Evolutionary conservation across 331 rosid genomes (phyloP).

Genomic region (Quercus tomentella): DNA sequence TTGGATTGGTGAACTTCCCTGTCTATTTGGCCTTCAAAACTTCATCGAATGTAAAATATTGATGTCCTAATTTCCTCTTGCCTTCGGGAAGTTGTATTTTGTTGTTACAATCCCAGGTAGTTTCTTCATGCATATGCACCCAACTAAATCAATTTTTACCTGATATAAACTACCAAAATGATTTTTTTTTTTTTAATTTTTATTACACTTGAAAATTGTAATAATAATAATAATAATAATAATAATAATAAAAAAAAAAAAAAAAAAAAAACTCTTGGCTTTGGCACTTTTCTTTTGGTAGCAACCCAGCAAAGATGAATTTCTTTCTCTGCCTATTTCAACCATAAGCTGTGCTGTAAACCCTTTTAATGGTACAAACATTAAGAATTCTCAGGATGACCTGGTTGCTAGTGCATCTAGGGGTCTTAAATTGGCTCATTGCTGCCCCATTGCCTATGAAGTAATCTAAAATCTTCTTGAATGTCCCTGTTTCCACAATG

Average conservation of each 20-base stretch:
- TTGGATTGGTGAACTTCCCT: no score
- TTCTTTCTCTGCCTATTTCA: background rate
- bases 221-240: no score
- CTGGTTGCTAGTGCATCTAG: slow-evolving; percentile 73
- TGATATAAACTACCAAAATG: no score
- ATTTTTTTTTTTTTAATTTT: background rate
- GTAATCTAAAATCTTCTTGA: slow-evolving; percentile 67
- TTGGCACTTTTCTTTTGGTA: background rate
- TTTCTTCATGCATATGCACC: background rate
- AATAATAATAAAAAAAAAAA: no score
- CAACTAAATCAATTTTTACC: background rate
- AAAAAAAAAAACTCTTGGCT: background rate
- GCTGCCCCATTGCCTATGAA: slow-evolving; percentile 69
- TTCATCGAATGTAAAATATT: no score
- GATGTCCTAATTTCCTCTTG: no score
- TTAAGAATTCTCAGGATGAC: slow-evolving; percentile 52
- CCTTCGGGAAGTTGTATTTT: no score
- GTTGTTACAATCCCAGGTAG: background rate
- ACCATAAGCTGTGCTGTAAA: slow-evolving; percentile 60
- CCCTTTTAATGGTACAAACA: slow-evolving; percentile 32
- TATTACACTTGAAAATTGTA: background rate
- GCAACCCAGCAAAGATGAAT: background rate
- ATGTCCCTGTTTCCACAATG: slow-evolving; percentile 67
- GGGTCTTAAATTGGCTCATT: slow-evolving; percentile 85
- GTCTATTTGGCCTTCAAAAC: no score